Evolutionary conservation across 2,329 filamentous ascomycete genomes (phyloP).

Genomic region (Penicillium sp.): DNA sequence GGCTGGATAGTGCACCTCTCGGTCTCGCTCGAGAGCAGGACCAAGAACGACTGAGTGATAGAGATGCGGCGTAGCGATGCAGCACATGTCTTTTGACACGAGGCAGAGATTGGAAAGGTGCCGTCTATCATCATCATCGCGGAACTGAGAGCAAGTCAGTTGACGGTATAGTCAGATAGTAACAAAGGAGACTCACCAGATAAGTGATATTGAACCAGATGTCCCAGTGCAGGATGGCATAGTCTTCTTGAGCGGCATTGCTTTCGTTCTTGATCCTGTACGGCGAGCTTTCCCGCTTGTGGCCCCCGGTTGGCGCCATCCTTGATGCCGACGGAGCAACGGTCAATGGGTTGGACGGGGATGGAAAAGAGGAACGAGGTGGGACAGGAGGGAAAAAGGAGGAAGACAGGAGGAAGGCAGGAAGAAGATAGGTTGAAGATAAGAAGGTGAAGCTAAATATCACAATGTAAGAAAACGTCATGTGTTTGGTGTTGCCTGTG

Average conservation of each 20-base stretch:
- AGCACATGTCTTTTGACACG: neutral
- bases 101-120: neutral
- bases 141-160: neutral
- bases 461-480: no score
- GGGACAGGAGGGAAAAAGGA: no score
- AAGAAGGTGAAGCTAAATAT: no score
- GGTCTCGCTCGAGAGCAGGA: neutral
- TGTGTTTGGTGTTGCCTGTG: no score
- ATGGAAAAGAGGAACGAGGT: no score
- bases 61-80: neutral
- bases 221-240: neutral
- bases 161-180: neutral
- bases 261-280: no score
- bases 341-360: no score
- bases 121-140: neutral
- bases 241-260: neutral
- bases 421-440: no score
- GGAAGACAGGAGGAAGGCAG: no score
- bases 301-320: no score
- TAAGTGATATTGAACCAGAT: neutral
- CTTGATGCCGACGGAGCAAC: no score
- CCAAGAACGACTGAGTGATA: neutral
- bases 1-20: neutral
- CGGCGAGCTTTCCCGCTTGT: no score
- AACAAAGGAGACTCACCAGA: neutral